These are phyloP conservation scores for Cladosporium austrohemisphaericum DNA, from an alignment of 2,329 filamentous ascomycete genomes.

Conservation along the genomic window DNA sequence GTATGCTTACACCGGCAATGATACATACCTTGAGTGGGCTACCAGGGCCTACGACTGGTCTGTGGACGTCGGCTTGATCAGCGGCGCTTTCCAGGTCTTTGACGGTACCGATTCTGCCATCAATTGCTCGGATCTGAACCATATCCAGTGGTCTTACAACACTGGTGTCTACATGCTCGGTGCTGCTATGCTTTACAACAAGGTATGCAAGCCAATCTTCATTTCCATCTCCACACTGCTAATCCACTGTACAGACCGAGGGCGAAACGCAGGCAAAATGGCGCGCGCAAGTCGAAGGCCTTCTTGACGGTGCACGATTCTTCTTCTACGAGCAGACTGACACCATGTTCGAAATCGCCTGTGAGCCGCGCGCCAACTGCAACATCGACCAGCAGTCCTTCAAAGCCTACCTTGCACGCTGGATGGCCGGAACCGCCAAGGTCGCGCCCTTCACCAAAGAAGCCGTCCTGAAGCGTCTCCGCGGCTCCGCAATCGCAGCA, in stretches of 20 bases:
- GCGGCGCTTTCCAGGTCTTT: conserved; percentile 46
- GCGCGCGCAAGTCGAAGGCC: conserved; percentile 23
- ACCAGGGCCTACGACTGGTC: conserved; percentile 38
- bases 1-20: conserved; percentile 39
- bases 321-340: conserved; percentile 37
- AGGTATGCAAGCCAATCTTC: conserved; percentile 11
- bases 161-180: conserved; percentile 45
- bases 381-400: conserved; percentile 43
- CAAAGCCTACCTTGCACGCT: conserved; percentile 42
- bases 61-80: conserved; percentile 53
- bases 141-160: conserved; percentile 48
- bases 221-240: conserved; percentile 4
- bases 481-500: conserved; percentile 52
- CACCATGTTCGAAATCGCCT: conserved; percentile 45
- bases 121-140: conserved; percentile 45
- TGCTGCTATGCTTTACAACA: conserved; percentile 47
- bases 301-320: conserved; percentile 30
- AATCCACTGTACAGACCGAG: conserved; percentile 22
- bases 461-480: conserved; percentile 51
- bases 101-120: conserved; percentile 45
- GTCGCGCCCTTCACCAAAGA: conserved; percentile 55
- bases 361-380: conserved; percentile 40
- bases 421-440: conserved; percentile 53
- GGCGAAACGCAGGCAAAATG: conserved; percentile 22
- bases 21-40: conserved; percentile 64